Evolutionary conservation across 352 stramenopile genomes (phyloP), one percentile per base, ranked within the genome.

Genomic region (Phytopythium kandeliae): DNA sequence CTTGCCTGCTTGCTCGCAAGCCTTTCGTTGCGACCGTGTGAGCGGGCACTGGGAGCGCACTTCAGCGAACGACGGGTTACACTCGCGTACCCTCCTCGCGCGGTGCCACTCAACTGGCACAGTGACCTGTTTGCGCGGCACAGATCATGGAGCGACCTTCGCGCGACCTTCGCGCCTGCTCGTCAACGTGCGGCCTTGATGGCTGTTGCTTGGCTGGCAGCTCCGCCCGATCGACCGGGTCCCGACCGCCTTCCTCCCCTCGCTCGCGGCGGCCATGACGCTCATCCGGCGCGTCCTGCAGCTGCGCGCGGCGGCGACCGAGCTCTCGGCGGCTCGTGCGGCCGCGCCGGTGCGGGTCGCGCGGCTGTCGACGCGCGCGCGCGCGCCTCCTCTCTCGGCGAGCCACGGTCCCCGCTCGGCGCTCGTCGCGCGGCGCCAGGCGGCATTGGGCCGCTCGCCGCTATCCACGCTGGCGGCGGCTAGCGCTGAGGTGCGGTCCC

Each of bases 271-370:
- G 15, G 33, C 25, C n/a, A 47, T 41, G 51, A 31, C 47, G 50
- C 38, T 51, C 21, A 69, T 74, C 61, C 64, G 55, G 28, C 65
- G 60, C 44, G 49, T 48, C 43, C 54, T 75, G 59, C 62, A 52
- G 41, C 53, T 71, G 44, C 56, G 49, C 16, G 24, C 41, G n/a
- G 46, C 49, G 42, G 21, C 26, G 15, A 19, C 28, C 16, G 37
- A 10, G 13, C 36, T 28, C 36, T 41, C 38, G 25, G 31, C 37
- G 13, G 48, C 4, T 22, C 25, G 17, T 10, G 26, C 3, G 10
- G 25, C 15, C 24, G 35, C n/a, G 10, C 31, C 1, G 33, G 36
- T 17, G 37, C 31, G 2, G 55, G 48, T 38, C 36, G 31, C 43
- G 17, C 38, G 38, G 24, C 33, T 37, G 30, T 50, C 33, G 28